phyloP scores from a whole-genome alignment of 495 filamentous ascomycete genomes.

The Aspergillus cavernicola region DNA sequence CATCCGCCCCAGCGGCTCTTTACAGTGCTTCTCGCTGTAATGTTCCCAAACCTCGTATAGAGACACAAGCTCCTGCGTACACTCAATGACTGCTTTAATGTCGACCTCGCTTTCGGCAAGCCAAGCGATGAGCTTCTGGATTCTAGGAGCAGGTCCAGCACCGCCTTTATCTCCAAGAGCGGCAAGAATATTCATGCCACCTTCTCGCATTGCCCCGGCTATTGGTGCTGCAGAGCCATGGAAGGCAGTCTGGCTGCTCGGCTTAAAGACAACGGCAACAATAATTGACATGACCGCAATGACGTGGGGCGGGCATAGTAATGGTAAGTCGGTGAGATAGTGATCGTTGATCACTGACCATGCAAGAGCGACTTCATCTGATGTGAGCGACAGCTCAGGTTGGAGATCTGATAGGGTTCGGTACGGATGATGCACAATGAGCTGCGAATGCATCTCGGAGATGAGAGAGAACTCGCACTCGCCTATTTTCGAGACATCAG shows the following conservation, averaged over 20 bases:
- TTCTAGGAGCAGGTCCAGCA: constrained; percentile 44
- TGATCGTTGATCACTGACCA: constrained; percentile 94
- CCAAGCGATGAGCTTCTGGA: constrained; percentile 77
- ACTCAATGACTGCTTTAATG: constrained; percentile 87
- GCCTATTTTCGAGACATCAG: constrained; percentile 82
- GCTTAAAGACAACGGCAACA: constrained; percentile 72
- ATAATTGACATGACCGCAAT: constrained; percentile 90
- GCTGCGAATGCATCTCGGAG: constrained; percentile 87
- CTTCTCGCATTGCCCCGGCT: constrained; percentile 38
- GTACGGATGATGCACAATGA: constrained; percentile 98
- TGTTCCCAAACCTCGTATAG: constrained; percentile 91
- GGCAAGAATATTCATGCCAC: constrained; percentile 38
- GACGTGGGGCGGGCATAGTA: constrained; percentile 83
- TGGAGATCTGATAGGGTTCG: constrained; percentile 76
- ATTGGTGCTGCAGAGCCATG: constrained; percentile 40
- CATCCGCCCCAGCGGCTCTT: constrained; percentile 74
- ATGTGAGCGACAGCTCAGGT: constrained; percentile 61
- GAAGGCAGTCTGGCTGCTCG: constrained; percentile 43
- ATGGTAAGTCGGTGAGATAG: constrained; percentile 88
- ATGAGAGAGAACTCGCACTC: constrained; percentile 97
- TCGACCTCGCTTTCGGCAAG: constrained; percentile 91
- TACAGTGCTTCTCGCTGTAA: constrained; percentile 80
- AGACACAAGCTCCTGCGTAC: constrained; percentile 91
- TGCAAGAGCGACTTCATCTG: constrained; percentile 74
- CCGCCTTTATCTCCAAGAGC: constrained; percentile 35